phyloP scores from a whole-genome alignment of 805 yeast species.

The Ogataea methylovora region DNA sequence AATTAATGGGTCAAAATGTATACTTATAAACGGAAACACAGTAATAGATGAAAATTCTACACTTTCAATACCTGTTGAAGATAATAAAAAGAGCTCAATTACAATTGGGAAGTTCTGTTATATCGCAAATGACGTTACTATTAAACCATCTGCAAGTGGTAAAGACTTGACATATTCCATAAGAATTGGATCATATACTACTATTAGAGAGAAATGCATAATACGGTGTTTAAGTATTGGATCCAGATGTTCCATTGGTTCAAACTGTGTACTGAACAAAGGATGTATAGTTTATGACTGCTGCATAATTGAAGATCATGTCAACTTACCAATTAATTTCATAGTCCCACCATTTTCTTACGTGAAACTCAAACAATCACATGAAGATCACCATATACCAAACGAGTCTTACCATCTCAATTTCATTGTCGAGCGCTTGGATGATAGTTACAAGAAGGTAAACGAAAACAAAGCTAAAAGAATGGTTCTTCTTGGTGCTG shows the following conservation, averaged over 20 bases:
- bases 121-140: conserved; percentile 21
- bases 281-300: conserved; percentile 42
- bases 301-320: conserved; percentile 35
- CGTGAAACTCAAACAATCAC: conserved; percentile 22
- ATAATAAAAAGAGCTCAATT: conserved; percentile 21
- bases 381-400: too few species aligned
- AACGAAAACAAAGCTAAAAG: conserved; percentile 15
- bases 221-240: conserved; percentile 37
- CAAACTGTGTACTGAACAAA: conserved; percentile 28
- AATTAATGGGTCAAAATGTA: conserved; percentile 35
- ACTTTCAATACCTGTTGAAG: conserved; percentile 11
- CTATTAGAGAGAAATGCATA: conserved; percentile 28
- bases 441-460: conserved; percentile 20
- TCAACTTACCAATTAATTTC: conserved; percentile 32
- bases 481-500: too few species aligned
- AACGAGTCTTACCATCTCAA: background rate
- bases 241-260: conserved; percentile 40
- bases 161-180: conserved; percentile 19
- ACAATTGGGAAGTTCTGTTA: conserved; percentile 41
- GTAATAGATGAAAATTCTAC: conserved; percentile 31
- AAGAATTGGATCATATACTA: conserved; percentile 39
- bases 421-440: conserved; percentile 10
- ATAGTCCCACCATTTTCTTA: conserved; percentile 47
- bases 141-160: conserved; percentile 21
- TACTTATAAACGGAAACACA: conserved; percentile 39